Evolutionary conservation across 2,329 filamentous ascomycete species (phyloP), one percentile per base, ranked within the genome.

Genomic region (Botryotinia calthae): DNA sequence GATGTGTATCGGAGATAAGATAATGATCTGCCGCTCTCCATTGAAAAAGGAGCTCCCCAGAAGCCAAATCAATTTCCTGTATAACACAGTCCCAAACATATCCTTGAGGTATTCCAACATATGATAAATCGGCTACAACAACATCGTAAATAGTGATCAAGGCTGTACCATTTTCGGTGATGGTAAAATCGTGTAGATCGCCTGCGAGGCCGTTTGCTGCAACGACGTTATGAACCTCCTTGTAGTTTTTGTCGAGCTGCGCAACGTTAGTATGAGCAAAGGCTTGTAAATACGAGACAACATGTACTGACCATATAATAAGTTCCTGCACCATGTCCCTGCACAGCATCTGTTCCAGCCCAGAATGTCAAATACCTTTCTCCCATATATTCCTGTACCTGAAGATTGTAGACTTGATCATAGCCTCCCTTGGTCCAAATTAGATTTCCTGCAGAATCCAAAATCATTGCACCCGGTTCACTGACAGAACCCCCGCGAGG

Each of bases 31-130:
- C 82, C 75, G 86, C 85, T 85, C 74, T 84, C 88, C 88, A 90
- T 76, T 90, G 87, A 75, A 89, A 90, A 18, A 89, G 74, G 5
- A 90, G 79, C 58, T 85, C 82, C 3, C 87, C 87, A 4, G 86
- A 88, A 37, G 85, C 82, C 59, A 79, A 75, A 37, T 79, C 75
- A 28, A 79, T 69, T 69, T 79, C 78, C 77, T 88, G 86, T 72
- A 88, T 83, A 40, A 88, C 83, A 4, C 87, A 85, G 76, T 88
- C 87, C 87, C 86, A 88, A 73, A 86, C 84, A 76, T 88, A 85
- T 73, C 85, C 83, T 0, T 81, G 75, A 63, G 80, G 83, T 5
- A 80, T 85, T 37, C 86, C 86, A 79, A 82, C 88, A 1, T 79
- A 75, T 7, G 80, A 81, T 46, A 88, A 78, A 61, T 87, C 82